These are phyloP conservation scores for Pseudogymnoascus sp. DNA, from an alignment of 2,329 filamentous ascomycete species.

Conservation along the genomic window DNA sequence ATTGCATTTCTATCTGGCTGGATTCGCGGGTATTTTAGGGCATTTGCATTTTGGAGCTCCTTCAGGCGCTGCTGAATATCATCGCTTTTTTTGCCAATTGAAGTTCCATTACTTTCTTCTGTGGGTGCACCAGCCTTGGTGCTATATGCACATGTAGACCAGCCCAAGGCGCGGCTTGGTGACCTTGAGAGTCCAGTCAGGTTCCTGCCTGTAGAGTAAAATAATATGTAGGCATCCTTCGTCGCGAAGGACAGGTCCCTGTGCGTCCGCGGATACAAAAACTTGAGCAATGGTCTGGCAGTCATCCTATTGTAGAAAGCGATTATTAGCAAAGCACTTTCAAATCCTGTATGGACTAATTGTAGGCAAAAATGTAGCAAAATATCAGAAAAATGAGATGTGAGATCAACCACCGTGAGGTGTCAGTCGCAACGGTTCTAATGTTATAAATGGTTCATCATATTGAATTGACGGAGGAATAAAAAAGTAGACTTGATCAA, in stretches of 20 bases:
- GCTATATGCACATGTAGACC: slow-evolving; percentile 23
- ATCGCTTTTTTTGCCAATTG: slow-evolving; percentile 16
- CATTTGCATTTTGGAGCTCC: slow-evolving; percentile 43
- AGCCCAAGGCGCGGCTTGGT: slow-evolving; percentile 18
- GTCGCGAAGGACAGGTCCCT: slow-evolving; percentile 31
- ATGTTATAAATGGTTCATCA: slow-evolving; percentile 46
- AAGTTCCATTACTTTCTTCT: slow-evolving; percentile 13
- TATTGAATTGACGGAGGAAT: slow-evolving; percentile 14
- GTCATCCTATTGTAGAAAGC: slow-evolving; percentile 35
- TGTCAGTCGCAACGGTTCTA: slow-evolving; percentile 56
- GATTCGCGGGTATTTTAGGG: slow-evolving; percentile 50
- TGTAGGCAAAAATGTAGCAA: slow-evolving; percentile 8
- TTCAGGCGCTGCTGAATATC: slow-evolving; percentile 44
- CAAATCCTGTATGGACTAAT: background rate
- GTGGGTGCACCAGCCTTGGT: slow-evolving; percentile 15
- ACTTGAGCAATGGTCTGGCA: slow-evolving; percentile 37
- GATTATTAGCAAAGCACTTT: slow-evolving; percentile 1
- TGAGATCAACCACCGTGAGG: slow-evolving; percentile 45
- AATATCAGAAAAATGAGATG: slow-evolving; percentile 42
- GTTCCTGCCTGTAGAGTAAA: slow-evolving; percentile 34
- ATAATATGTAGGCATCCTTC: slow-evolving; percentile 39
- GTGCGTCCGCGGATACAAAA: slow-evolving; percentile 50
- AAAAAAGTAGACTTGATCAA: background rate
- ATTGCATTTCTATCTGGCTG: slow-evolving; percentile 29
- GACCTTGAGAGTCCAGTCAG: slow-evolving; percentile 2